Evolutionary conservation across 768 basidiomycete species (phyloP), one percentile per base, ranked within the genome.

Genomic region (Scleroderma citrinum): DNA sequence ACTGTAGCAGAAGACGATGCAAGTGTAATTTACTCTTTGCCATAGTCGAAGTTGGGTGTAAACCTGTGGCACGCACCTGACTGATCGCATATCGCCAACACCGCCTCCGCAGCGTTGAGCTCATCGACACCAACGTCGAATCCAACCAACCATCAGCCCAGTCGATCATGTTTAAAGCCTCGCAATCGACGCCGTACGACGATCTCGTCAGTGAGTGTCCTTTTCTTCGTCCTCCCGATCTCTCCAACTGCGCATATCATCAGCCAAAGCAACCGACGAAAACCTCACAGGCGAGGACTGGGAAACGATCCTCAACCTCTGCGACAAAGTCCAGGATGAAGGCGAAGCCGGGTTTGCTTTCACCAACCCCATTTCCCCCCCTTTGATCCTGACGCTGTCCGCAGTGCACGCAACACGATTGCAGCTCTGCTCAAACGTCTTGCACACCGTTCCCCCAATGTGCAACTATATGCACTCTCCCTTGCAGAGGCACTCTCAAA

Each of bases 241-340:
- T 30, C 58, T 20, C 24, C 24, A 57, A 42, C 26, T 17, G 26
- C 11, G 24, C 10, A 40, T 36, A n/a, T n/a, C n/a, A n/a, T n/a
- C 68, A 96, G 94, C 69, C 59, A 95, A 96, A 71, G 88, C 95
- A 30, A 99, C 96, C n/a, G 92, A 94, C 66, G 96, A 98, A 78
- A 93, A 92, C 66, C 74, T 94, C 50, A 94, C 94, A 1, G 76
- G 77, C 48, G 95, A 96, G 71, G 90, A 96, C 68, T 99, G 96
- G 96, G 93, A 93, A 63, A 74, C 92, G 50, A 91, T 94, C 54
- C 64, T 97, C 43, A 92, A 88, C 58, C 68, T 98, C n/a, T 96
- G 93, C 58, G 96, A 99, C 72, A 96, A 96, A 69, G 93, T 99
- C 6, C 74, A 77, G 26, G 92, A 93, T 12, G 95, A 99, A 55